Evolutionary conservation across 352 stramenopile species (phyloP).

Genomic region (Phytophthora podocarpi): DNA sequence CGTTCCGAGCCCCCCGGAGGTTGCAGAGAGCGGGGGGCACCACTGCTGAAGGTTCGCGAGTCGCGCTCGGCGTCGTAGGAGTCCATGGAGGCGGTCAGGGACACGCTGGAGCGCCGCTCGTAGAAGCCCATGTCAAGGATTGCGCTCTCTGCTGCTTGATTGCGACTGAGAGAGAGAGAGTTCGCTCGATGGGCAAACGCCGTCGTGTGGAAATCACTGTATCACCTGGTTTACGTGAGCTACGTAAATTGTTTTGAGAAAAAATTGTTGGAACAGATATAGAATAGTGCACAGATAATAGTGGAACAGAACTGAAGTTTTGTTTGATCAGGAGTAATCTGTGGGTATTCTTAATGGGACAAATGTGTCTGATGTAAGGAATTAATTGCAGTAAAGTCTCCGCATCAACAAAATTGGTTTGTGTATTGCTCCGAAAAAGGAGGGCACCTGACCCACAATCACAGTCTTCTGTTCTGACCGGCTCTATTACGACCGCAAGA

Average conservation of each 20-base stretch:
- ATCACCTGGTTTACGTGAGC: too few species aligned
- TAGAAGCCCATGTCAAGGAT: constrained; percentile 12
- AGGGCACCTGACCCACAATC: not conserved
- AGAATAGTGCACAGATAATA: too few species aligned
- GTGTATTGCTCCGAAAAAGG: not conserved
- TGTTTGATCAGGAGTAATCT: too few species aligned
- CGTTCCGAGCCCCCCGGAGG: not conserved
- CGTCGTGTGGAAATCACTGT: too few species aligned
- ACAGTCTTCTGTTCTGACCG: not conserved
- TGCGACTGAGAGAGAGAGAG: constrained; percentile 8
- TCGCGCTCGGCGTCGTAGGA: not conserved
- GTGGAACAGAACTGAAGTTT: too few species aligned
- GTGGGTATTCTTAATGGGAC: too few species aligned
- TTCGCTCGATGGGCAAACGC: too few species aligned
- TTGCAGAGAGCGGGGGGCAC: not conserved
- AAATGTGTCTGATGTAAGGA: too few species aligned
- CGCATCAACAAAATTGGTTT: constrained; percentile 5
- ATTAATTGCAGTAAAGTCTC: too few species aligned
- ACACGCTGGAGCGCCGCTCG: not conserved
- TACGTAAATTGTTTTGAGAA: too few species aligned
- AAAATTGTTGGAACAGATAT: too few species aligned
- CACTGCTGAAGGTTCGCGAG: not conserved
- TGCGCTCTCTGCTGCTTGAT: constrained; percentile 10
- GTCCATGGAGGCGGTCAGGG: not conserved
- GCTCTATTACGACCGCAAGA: constrained; percentile 13